phyloP scores from a whole-genome alignment of 257 asterid genomes.

The Cinchona pubescens region DNA sequence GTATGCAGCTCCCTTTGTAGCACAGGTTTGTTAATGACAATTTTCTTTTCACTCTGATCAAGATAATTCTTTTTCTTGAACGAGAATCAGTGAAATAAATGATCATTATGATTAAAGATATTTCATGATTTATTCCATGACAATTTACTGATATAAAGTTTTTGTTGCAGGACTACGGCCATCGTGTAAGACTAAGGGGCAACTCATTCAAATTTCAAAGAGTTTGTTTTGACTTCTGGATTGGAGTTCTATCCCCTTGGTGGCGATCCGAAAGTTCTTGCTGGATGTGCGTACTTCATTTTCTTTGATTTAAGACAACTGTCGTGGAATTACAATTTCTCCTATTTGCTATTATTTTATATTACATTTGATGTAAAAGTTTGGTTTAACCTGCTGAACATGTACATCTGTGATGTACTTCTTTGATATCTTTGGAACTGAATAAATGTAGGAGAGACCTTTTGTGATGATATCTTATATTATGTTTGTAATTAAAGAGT shows the following conservation, averaged over 20 bases:
- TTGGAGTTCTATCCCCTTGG: slow-evolving; percentile 97
- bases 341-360: background rate
- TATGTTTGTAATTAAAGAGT: background rate
- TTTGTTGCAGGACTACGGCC: slow-evolving; percentile 91
- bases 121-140: background rate
- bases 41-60: background rate
- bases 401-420: background rate
- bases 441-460: background rate
- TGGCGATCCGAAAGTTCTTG: slow-evolving; percentile 95
- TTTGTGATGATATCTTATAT: background rate
- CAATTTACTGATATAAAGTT: slow-evolving; percentile 23
- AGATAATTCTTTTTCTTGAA: background rate
- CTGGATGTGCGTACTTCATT: slow-evolving; percentile 66
- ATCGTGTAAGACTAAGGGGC: slow-evolving; percentile 95
- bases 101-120: background rate
- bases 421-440: background rate
- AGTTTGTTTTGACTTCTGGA: slow-evolving; percentile 91
- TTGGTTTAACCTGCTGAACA: background rate
- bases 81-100: background rate
- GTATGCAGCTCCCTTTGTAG: background rate
- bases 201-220: slow-evolving; percentile 91
- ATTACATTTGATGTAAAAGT: background rate
- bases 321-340: slow-evolving; percentile 13
- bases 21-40: background rate
- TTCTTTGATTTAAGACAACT: slow-evolving; percentile 14